phyloP scores from a whole-genome alignment of 2,329 filamentous ascomycete species.

The Pestalotiopsis sp. region DNA sequence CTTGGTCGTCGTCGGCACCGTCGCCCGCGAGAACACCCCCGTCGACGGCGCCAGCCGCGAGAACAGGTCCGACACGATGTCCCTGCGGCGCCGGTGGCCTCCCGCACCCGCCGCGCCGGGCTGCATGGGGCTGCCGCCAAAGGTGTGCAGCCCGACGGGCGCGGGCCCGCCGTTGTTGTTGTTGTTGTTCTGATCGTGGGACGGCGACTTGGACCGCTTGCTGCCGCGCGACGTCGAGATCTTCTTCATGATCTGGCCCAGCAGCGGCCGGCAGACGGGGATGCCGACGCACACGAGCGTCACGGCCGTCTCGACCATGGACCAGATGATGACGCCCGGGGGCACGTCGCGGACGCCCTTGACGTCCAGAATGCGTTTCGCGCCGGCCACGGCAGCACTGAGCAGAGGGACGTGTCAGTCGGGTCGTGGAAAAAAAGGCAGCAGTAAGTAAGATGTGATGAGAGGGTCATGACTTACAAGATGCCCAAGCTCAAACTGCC shows the following conservation, averaged over 20 bases:
- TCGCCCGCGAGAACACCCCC: neutral
- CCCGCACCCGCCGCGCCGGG: neutral
- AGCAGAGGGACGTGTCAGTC: neutral
- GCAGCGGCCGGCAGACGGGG: constrained; percentile 21
- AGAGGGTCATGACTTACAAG: constrained; percentile 16
- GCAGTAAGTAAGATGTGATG: neutral
- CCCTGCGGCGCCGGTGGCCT: neutral
- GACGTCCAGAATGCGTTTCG: constrained; percentile 16
- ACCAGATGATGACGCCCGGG: constrained; percentile 22
- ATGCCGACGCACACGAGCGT: constrained; percentile 25
- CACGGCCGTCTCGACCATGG: constrained; percentile 19
- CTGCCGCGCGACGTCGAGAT: constrained; percentile 1
- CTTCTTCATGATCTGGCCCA: constrained; percentile 12
- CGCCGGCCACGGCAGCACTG: constrained; percentile 12
- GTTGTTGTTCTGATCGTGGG: neutral
- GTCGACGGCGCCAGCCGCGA: neutral
- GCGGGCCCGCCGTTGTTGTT: neutral
- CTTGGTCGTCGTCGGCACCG: neutral
- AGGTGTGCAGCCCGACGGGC: constrained; percentile 8
- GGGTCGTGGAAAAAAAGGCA: neutral
- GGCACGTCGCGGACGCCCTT: constrained; percentile 19
- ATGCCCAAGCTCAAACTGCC: constrained; percentile 20
- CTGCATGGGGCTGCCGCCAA: neutral
- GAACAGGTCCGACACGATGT: neutral
- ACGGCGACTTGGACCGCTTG: constrained; percentile 9